These are phyloP conservation scores for Suhomyces kilbournensis DNA, from an alignment of 805 yeast species.

Conservation along the genomic window DNA sequence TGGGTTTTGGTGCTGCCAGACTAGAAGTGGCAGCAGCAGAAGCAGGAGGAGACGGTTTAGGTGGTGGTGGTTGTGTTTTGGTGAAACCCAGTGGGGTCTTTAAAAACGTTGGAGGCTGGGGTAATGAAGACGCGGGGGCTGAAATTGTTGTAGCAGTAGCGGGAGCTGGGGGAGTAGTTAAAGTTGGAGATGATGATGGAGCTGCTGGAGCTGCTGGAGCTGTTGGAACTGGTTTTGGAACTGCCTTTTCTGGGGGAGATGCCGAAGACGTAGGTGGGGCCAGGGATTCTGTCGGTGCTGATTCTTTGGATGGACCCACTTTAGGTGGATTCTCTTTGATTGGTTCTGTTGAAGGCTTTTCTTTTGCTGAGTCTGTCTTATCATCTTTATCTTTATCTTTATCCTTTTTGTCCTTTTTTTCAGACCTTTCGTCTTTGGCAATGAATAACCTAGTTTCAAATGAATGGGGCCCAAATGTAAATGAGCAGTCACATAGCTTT, in stretches of 20 bases:
- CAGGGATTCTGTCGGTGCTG: not conserved
- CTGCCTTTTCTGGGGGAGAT: not conserved
- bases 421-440: slow-evolving; percentile 71
- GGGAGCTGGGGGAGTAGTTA: not conserved
- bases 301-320: not conserved
- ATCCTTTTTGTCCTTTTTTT: slow-evolving; percentile 17
- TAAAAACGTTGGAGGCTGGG: slow-evolving; percentile 1
- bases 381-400: not conserved
- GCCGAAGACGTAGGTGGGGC: not conserved
- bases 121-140: not conserved
- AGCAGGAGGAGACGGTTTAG: not conserved
- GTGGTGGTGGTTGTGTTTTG: not conserved
- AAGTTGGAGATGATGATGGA: not conserved
- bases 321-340: not conserved
- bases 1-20: not conserved
- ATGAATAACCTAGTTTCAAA: slow-evolving; percentile 77
- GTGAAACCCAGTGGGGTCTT: not conserved
- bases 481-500: slow-evolving; percentile 71
- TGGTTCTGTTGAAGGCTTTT: not conserved
- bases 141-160: not conserved
- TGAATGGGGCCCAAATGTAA: slow-evolving; percentile 79
- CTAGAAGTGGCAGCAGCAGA: not conserved
- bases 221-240: not conserved
- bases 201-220: not conserved
- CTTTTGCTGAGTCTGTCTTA: not conserved